Conservation (phyloP, 345 rosid genomes). For the Eutrema japonicum region DNA sequence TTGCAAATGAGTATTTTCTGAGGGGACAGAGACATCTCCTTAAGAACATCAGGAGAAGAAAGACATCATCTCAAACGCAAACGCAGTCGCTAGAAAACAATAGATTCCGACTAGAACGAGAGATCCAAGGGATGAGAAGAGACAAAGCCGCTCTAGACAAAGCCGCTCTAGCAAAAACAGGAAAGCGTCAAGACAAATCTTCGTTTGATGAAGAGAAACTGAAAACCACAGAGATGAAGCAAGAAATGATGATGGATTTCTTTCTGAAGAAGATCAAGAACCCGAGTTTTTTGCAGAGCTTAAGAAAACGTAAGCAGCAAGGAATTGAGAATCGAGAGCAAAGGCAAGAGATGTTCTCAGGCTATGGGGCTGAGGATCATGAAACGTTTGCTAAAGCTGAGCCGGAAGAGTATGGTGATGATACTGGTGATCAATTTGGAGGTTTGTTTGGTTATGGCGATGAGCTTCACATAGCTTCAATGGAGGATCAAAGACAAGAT, state of each 20-base stretch:
- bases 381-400: constrained; percentile 52
- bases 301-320: constrained; percentile 54
- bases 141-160: constrained; percentile 64
- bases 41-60: constrained; percentile 62
- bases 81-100: constrained; percentile 46
- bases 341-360: constrained; percentile 19
- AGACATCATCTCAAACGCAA: constrained; percentile 33
- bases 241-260: constrained; percentile 65
- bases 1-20: constrained; percentile 66
- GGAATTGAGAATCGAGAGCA: constrained; percentile 44
- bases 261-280: constrained; percentile 61
- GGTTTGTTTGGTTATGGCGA: constrained; percentile 43
- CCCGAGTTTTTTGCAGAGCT: constrained; percentile 51
- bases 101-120: constrained; percentile 55
- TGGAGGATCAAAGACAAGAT: constrained; percentile 33
- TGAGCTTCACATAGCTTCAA: constrained; percentile 34
- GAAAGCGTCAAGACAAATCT: constrained; percentile 53
- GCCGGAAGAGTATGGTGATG: constrained; percentile 41
- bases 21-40: constrained; percentile 67
- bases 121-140: constrained; percentile 51
- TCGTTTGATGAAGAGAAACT: constrained; percentile 57
- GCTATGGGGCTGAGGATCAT: constrained; percentile 28
- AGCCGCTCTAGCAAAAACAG: constrained; percentile 57
- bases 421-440: constrained; percentile 44
- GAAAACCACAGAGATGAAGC: constrained; percentile 52